Conservation (phyloP, 1,284 basidiomycete genomes). For the Rhizopogon hawkerae region DNA sequence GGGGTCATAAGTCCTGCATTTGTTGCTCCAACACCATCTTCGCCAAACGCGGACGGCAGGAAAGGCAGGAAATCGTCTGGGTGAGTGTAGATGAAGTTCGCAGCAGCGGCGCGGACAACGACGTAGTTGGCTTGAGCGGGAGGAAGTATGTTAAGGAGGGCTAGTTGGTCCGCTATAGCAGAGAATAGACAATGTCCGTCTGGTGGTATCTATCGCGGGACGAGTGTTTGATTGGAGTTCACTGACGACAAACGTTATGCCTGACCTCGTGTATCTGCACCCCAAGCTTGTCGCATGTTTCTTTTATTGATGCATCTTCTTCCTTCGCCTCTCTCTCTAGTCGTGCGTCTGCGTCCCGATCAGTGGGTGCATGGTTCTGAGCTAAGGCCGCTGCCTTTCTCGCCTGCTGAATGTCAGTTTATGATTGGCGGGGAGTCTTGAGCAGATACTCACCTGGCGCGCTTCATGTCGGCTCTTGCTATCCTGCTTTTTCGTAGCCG, state of each 20-base stretch:
- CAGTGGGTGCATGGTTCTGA: constrained; percentile 48
- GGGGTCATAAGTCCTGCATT: constrained; percentile 64
- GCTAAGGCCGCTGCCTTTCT: constrained; percentile 66
- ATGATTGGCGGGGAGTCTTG: not conserved
- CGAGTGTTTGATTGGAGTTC: not conserved
- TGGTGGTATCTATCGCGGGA: constrained; percentile 63
- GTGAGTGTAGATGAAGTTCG: constrained; percentile 78
- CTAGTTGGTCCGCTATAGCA: constrained; percentile 85
- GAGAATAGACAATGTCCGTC: constrained; percentile 96
- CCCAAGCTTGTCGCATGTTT: constrained; percentile 59
- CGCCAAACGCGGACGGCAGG: constrained; percentile 69
- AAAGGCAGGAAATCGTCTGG: constrained; percentile 93
- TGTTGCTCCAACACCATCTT: constrained; percentile 64
- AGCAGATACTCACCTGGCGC: constrained; percentile 51
- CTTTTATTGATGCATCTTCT: constrained; percentile 64
- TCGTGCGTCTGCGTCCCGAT: constrained; percentile 59
- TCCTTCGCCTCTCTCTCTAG: constrained; percentile 62
- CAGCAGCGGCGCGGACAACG: constrained; percentile 62
- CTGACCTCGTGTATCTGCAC: constrained; percentile 67
- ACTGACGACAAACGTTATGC: constrained; percentile 2
- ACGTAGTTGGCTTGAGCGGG: constrained; percentile 48
- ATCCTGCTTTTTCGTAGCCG: constrained; percentile 46
- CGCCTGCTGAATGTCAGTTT: constrained; percentile 39
- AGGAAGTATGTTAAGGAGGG: constrained; percentile 52
- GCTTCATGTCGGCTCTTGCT: constrained; percentile 70